phyloP scores from a whole-genome alignment of 139 green algal species.

The Coelastrella sp. region DNA sequence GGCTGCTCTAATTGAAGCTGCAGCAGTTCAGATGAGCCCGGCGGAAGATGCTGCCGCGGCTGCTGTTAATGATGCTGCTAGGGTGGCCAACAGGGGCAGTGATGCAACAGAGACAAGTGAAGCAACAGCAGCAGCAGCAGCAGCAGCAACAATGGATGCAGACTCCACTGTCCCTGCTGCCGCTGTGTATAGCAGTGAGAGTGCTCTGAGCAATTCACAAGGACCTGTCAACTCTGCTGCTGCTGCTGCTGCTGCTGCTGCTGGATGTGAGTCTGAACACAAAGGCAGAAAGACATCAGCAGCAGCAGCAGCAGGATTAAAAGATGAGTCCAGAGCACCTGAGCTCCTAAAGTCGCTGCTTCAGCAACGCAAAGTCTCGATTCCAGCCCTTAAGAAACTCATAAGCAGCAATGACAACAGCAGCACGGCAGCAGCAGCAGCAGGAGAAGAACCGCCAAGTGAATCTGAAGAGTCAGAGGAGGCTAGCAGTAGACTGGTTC shows the following conservation, averaged over 20 bases:
- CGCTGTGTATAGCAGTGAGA: no score
- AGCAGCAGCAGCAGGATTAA: neutral
- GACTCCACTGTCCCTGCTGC: neutral
- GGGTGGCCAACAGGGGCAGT: neutral
- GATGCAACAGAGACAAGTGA: neutral
- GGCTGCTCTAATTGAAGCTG: neutral
- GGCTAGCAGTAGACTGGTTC: neutral
- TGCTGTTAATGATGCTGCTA: neutral
- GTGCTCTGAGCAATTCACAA: no score
- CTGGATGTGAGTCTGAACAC: no score
- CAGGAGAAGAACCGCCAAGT: neutral
- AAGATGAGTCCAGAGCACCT: no score
- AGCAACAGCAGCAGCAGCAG: constrained; percentile 15
- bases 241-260: no score
- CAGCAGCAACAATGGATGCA: neutral
- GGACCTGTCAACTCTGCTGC: no score
- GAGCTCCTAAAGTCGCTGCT: no score
- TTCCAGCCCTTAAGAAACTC: neutral
- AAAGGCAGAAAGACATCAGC: no score
- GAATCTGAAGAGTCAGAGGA: neutral
- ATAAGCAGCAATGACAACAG: neutral
- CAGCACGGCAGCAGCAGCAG: constrained; percentile 30
- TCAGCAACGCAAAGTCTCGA: no score
- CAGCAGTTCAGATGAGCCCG: neutral
- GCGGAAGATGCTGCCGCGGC: neutral